A percentile compares a stretch with the other conserved stretches of the same genome.
Evolutionary conservation across 768 basidiomycete genomes (phyloP).

Genomic region (Coprinellus aureogranulatus): DNA sequence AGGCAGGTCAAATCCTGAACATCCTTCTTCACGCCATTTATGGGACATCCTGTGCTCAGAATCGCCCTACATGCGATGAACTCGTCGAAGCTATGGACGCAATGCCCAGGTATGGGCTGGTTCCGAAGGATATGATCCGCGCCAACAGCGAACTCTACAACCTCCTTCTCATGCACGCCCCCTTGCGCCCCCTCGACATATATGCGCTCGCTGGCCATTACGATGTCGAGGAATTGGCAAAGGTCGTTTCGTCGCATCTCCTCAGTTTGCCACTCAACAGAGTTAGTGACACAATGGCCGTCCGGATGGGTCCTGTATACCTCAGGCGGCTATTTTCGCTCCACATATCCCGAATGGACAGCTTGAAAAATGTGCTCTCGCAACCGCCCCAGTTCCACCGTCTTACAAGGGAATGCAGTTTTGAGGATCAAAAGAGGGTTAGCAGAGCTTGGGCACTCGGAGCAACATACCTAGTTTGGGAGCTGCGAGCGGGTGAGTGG

Average conservation of each 20-base stretch:
- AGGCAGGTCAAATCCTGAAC: conserved; percentile 45
- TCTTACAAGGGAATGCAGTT: no score
- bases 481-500: no score
- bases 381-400: no score
- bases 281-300: conserved; percentile 31
- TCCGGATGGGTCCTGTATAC: conserved; percentile 34
- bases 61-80: conserved; percentile 45
- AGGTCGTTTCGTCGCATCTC: conserved; percentile 34
- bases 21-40: conserved; percentile 54
- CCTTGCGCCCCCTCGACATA: conserved; percentile 30
- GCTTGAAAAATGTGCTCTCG: conserved; percentile 19
- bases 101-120: conserved; percentile 19
- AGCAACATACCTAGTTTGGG: no score
- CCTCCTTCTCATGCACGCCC: conserved; percentile 17
- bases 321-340: conserved; percentile 35
- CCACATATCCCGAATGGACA: conserved; percentile 29
- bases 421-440: no score
- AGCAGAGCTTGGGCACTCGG: no score
- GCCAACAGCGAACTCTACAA: conserved; percentile 23
- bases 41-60: conserved; percentile 43
- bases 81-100: conserved; percentile 40
- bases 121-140: conserved; percentile 18
- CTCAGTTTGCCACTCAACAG: conserved; percentile 25
- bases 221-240: conserved; percentile 34
- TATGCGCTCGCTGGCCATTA: conserved; percentile 32